Percentiles rank a stretch among this genome's conserved stretches.
Conservation (phyloP, 805 yeast species). For the Candida ipomoeae region DNA sequence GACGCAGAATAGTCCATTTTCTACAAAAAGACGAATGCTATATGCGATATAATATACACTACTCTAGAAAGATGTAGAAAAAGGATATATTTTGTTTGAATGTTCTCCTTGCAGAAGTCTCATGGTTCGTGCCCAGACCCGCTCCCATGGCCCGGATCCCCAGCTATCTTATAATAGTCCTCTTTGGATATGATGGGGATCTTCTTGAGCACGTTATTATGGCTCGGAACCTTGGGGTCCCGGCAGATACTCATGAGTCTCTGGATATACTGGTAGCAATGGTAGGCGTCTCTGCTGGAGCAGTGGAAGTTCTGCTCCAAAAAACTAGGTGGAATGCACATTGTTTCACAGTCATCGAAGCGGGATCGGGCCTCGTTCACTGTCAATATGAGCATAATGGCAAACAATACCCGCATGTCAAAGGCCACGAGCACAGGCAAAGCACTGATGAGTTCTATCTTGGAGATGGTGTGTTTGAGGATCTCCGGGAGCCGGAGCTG, state of each 20-base stretch:
- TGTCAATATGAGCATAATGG: slow-evolving; percentile 17
- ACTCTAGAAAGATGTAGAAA: neutral
- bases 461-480: slow-evolving; percentile 28
- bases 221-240: slow-evolving; percentile 18
- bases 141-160: neutral
- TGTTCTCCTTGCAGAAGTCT: neutral
- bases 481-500: slow-evolving; percentile 17
- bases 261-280: slow-evolving; percentile 16
- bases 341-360: slow-evolving; percentile 10
- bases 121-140: neutral
- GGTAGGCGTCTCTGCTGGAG: slow-evolving; percentile 8
- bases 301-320: slow-evolving; percentile 8
- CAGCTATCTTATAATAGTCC: slow-evolving; percentile 8
- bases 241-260: slow-evolving; percentile 15
- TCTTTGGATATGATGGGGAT: slow-evolving; percentile 8
- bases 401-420: slow-evolving; percentile 32
- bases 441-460: slow-evolving; percentile 36
- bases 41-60: neutral
- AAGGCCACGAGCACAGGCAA: slow-evolving; percentile 36
- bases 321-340: slow-evolving; percentile 11
- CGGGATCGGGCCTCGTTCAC: slow-evolving; percentile 14
- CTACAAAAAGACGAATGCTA: neutral
- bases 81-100: neutral
- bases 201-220: slow-evolving; percentile 14
- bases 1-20: neutral